Base-by-base conservation (phyloP, 208 protist species). In the Leptomonas pyrrhocoris region DNA sequence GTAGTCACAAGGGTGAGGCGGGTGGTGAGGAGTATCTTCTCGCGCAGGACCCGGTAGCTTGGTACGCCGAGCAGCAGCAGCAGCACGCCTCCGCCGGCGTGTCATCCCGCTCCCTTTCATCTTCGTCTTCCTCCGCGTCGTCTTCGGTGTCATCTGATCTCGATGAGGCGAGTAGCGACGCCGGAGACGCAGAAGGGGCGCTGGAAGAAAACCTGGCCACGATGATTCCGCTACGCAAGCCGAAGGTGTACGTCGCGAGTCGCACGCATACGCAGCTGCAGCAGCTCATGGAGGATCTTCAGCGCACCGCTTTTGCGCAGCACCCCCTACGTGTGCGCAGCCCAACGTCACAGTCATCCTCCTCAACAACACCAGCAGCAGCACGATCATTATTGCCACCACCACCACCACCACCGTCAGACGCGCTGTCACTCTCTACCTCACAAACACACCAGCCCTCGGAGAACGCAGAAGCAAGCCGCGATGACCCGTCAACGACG, bases 261-360 rank as follows among this genome's bases (percentile, higher is more conserved):
- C 85, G 98, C 30, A 98, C 97, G 18, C 98, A 99, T 84, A 97
- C 97, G 16, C 97, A 99, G 68, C 73, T 99, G 23, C 81, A 84
- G 21, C 97, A 99, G 66, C 88, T 99, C 34, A 86, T 96, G 27
- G 80, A 88, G 9, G 97, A 98, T 60, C 66, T 98, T 0, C 87
- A 89, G 64, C 48, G 66, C 11, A 98, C 97, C 2, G 81, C 60
- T 18, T 98, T 96, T 79, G 76, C 76, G 8, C 19, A 73, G 36
- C 54, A 88, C 25, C 69, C 83, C 0, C 58, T 93, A 55, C 60
- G 54, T 3, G 23, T 55, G 13, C 55, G 54, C n/a, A 49, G n/a
- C n/a, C n/a, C n/a, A n/a, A n/a, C n/a, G n/a, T 5, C 69, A 60
- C 31, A 7, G 48, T 21, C 54, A 23, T 30, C 45, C 50, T 55